Base-by-base conservation (phyloP, 352 stramenopile genomes). In the Phytophthora ramorum region DNA sequence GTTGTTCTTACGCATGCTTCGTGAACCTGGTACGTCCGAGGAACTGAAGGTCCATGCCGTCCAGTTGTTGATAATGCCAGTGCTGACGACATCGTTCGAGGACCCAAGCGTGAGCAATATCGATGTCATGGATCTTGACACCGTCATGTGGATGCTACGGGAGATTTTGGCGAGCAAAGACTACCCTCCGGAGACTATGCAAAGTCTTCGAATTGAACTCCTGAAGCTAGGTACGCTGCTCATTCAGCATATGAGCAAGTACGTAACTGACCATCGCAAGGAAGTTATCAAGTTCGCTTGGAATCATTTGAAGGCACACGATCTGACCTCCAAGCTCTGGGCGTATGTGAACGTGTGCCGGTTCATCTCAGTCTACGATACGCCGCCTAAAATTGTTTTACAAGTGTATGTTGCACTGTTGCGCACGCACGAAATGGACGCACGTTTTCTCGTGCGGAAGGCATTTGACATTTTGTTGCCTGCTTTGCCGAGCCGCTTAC, bases 281-380 rank as follows among this genome's bases (percentile, higher is more conserved):
- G 96, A 99, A 72, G 90, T 99, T 45, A 97, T 99, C 52, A 99
- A 99, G 76, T 99, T 98, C 87, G 97, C 97, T 32, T 99, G 96
- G 97, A 96, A 96, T 61, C 85, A 98, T 64, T 78, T 99, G 17
- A 99, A 99, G 76, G 91, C 88, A 1, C 92, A 98, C 17, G 93
- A 99, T 70, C 61, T 96, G 34, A 96, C 83, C 12, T 98, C 93
- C 7, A 99, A 99, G 73, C 87, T 98, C 35, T 99, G 96, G 92
- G 96, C 96, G 35, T 99, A 99, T 67, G 85, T 99, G 52, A 98
- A 98, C 67, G 88, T 99, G 0, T 99, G 96, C 49, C 87, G 91
- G 9, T 99, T 99, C 75, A 98, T 99, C 43, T 91, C 91, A 14
- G 88, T 95, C 2, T 99, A 99, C 71, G 92, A 98, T 48, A 99